Percentiles rank a stretch among this genome's conserved stretches.
Conservation (phyloP, 1,284 basidiomycete genomes). For the Cryptococcus sp. region DNA sequence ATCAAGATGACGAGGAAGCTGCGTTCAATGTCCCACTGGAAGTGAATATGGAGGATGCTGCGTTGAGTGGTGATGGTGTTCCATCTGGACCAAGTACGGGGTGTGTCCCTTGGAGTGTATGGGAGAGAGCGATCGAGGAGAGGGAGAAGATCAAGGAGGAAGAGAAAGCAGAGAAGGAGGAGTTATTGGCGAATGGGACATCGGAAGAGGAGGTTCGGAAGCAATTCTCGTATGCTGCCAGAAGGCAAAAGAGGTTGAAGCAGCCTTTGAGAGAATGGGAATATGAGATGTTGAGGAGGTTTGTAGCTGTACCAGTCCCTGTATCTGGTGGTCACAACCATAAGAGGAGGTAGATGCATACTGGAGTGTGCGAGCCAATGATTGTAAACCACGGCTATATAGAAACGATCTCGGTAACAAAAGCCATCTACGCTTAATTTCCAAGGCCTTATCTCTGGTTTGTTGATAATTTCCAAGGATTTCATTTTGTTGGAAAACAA, state of each 20-base stretch:
- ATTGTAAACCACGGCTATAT: too few species aligned
- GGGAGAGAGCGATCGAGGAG: conserved; percentile 58
- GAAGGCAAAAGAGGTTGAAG: conserved; percentile 9
- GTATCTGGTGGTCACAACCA: background rate
- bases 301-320: background rate
- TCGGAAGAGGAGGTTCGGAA: conserved; percentile 26
- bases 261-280: conserved; percentile 4
- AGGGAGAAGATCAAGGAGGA: conserved; percentile 35
- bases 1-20: background rate
- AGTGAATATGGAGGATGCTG: background rate
- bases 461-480: too few species aligned
- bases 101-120: conserved; percentile 76
- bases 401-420: too few species aligned
- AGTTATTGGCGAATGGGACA: conserved; percentile 12
- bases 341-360: too few species aligned
- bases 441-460: too few species aligned
- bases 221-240: conserved; percentile 25
- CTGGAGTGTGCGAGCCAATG: too few species aligned
- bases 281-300: conserved; percentile 1
- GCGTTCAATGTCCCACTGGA: background rate
- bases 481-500: too few species aligned
- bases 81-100: conserved; percentile 23
- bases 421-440: too few species aligned
- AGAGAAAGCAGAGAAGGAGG: conserved; percentile 50
- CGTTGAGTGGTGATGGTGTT: background rate